Conservation (phyloP, 441 rosid genomes). For the Erysimum cheiri region DNA sequence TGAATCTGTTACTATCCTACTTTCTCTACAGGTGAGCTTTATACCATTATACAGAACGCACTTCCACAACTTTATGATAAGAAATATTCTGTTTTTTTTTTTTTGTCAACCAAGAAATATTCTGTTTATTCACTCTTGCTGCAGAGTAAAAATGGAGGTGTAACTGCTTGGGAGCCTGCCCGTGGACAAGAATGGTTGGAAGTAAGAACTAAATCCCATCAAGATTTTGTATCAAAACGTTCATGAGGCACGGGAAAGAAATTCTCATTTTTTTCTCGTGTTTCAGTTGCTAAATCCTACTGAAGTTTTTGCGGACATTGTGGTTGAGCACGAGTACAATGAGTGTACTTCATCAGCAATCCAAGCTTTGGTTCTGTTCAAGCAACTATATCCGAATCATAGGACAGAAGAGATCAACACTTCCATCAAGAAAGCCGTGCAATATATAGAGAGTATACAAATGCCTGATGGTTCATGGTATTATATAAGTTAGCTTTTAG, state of each 20-base stretch:
- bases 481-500: slow-evolving; percentile 11
- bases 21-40: slow-evolving; percentile 64
- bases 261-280: background rate
- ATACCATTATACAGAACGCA: background rate
- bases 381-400: slow-evolving; percentile 46
- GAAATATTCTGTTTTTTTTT: too few relatives aligned
- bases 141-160: slow-evolving; percentile 50
- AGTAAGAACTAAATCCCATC: slow-evolving; percentile 45
- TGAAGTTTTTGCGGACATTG: slow-evolving; percentile 50
- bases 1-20: slow-evolving; percentile 69
- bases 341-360: slow-evolving; percentile 51
- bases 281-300: slow-evolving; percentile 47
- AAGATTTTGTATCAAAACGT: background rate
- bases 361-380: slow-evolving; percentile 48
- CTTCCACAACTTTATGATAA: background rate
- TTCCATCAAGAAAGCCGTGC: slow-evolving; percentile 46
- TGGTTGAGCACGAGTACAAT: slow-evolving; percentile 51
- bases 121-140: slow-evolving; percentile 15
- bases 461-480: slow-evolving; percentile 58
- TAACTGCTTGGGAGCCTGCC: slow-evolving; percentile 78
- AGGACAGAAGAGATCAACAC: slow-evolving; percentile 45
- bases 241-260: background rate
- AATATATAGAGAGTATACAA: slow-evolving; percentile 46
- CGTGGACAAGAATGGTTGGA: slow-evolving; percentile 67
- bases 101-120: too few relatives aligned